Conservation (phyloP, 2,329 filamentous ascomycete species). For the Hysterium pulicare region DNA sequence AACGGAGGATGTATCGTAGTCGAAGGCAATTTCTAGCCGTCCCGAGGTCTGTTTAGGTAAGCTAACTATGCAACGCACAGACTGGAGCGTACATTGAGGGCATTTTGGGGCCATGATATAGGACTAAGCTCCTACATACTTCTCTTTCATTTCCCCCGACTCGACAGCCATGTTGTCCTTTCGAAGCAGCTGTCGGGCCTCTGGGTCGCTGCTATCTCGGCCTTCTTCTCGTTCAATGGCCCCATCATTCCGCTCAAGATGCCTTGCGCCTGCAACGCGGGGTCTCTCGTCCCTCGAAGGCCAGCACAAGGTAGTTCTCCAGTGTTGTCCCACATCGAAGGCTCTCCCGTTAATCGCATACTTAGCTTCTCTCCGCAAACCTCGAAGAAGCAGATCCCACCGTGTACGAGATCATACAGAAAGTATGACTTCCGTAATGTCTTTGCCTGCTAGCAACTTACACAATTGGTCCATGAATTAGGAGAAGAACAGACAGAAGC, state of each 20-base stretch:
- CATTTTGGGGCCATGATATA: too few species aligned
- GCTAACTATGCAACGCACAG: constrained; percentile 1
- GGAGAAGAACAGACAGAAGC: constrained; percentile 95
- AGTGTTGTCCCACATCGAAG: background rate
- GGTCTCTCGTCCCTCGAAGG: constrained; percentile 43
- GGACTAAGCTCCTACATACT: too few species aligned
- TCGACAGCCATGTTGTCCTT: constrained; percentile 40
- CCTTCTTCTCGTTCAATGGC: constrained; percentile 25
- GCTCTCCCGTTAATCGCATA: constrained; percentile 12
- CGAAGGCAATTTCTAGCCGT: constrained; percentile 14
- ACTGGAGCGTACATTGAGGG: background rate
- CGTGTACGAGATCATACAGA: constrained; percentile 86
- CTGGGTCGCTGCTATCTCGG: constrained; percentile 33
- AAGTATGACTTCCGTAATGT: constrained; percentile 51
- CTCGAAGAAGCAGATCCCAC: constrained; percentile 82
- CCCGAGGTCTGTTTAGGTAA: background rate
- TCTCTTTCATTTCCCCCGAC: background rate
- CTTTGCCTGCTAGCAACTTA: constrained; percentile 10
- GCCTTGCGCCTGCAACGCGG: constrained; percentile 35
- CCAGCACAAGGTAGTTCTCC: constrained; percentile 47
- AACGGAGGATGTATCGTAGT: constrained; percentile 19
- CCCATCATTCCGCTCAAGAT: constrained; percentile 28
- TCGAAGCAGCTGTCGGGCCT: constrained; percentile 37
- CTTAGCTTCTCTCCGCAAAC: constrained; percentile 72
- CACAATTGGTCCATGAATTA: constrained; percentile 38